Evolutionary conservation across 345 rosid species (phyloP).

Genomic region (Gossypioides kirkii): DNA sequence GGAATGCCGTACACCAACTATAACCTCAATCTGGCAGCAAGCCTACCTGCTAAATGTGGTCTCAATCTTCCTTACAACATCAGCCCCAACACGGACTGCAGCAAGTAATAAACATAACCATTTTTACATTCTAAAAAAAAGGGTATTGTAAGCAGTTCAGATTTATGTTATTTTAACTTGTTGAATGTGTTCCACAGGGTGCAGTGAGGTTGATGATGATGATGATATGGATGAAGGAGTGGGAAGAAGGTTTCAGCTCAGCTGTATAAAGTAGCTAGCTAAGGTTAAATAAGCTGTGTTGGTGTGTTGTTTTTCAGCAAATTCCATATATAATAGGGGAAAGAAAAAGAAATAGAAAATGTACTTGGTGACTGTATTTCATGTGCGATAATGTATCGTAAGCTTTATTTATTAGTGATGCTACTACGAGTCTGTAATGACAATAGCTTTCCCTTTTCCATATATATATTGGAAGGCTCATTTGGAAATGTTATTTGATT

Average conservation of each 20-base stretch:
- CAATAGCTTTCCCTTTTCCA: no score
- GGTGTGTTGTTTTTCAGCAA: neutral
- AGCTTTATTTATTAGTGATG: neutral
- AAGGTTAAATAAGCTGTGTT: neutral
- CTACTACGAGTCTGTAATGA: neutral
- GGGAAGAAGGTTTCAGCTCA: neutral
- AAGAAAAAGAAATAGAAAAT: neutral
- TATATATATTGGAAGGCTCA: no score
- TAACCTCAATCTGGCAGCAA: neutral
- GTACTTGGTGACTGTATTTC: neutral
- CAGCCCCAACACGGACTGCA: slow-evolving; percentile 14
- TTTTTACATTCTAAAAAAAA: neutral
- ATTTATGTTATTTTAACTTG: neutral
- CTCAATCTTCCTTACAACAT: slow-evolving; percentile 13
- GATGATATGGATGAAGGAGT: neutral
- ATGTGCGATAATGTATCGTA: neutral
- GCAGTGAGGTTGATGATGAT: neutral
- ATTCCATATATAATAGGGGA: neutral
- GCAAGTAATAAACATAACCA: neutral
- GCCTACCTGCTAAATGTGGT: slow-evolving; percentile 11
- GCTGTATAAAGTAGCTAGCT: neutral
- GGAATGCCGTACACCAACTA: neutral
- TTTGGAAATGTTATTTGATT: no score
- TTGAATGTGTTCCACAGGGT: neutral
- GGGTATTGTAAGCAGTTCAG: neutral